A percentile compares a stretch with the other conserved stretches of the same genome.
Evolutionary conservation across 495 filamentous ascomycete species (phyloP).

Genomic region (Margaritispora aquatica): DNA sequence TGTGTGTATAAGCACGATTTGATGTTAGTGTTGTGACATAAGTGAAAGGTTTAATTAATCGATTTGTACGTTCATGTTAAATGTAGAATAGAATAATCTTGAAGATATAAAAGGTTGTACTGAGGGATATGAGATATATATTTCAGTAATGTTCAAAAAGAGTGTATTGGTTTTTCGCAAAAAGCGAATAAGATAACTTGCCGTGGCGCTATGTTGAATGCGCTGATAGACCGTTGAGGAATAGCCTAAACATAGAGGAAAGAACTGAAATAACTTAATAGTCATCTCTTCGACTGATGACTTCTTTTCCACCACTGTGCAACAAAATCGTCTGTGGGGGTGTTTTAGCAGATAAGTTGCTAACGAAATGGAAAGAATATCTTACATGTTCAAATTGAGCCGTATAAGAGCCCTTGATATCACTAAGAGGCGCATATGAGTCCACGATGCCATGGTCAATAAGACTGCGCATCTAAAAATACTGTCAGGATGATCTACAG

Average conservation of each 20-base stretch:
- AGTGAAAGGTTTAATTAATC: too few species aligned
- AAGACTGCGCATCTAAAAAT: slow-evolving; percentile 62
- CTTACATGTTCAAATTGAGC: slow-evolving; percentile 93
- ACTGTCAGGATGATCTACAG: slow-evolving; percentile 10
- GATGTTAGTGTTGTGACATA: too few species aligned
- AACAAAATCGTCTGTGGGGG: slow-evolving; percentile 69
- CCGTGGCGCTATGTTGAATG: too few species aligned
- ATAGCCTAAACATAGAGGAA: background rate
- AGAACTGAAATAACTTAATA: too few species aligned
- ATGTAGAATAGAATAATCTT: too few species aligned
- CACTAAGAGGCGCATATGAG: slow-evolving; percentile 79
- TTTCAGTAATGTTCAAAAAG: too few species aligned
- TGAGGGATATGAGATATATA: too few species aligned
- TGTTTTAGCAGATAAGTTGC: background rate
- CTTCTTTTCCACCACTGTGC: slow-evolving; percentile 81
- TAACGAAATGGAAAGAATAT: slow-evolving; percentile 15
- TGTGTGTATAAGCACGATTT: too few species aligned
- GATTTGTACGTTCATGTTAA: too few species aligned
- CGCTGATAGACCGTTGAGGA: background rate
- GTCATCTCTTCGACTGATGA: slow-evolving; percentile 86
- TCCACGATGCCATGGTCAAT: slow-evolving; percentile 81
- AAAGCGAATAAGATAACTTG: too few species aligned
- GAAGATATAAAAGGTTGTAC: too few species aligned
- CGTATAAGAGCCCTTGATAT: slow-evolving; percentile 93
- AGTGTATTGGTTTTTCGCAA: too few species aligned